Evolutionary conservation across 2,329 filamentous ascomycete genomes (phyloP), one percentile per base, ranked within the genome.

Genomic region (Scleromitrula shiraiana): DNA sequence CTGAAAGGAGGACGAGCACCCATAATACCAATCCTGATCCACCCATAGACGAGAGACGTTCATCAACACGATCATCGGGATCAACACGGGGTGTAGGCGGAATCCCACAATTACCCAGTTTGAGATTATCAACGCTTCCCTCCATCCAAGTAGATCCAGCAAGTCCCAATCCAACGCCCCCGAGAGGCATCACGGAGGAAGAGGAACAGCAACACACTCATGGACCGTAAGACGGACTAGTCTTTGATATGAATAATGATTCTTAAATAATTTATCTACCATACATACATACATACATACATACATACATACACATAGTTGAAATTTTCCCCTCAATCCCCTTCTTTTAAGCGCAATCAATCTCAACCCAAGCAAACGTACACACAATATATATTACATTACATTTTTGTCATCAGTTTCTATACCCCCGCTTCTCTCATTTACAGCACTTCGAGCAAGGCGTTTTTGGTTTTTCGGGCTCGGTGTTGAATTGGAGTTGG

Each of bases 121-220:
- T 81, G 54, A 68, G 70, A 40, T 65, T 80, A 26, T 58, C 62
- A 15, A 61, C 60, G 23, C 62, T 82, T 22, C 78, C 78, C 3
- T 71, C 74, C 54, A 82, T 82, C 58, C 71, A 80, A 22, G 73
- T 80, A 40, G 74, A 81, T 46, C 53, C 56, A n/a, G 57, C 47
- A 30, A 62, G 58, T 42, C 61, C 60, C 2, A 35, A 56, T 42
- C 61, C 60, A 2, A 35, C 20, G 38, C 17, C 45, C 10, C 20
- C 27, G 23, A 22, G 37, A 27, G 9, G 22, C 15, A 26, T 15
- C n/a, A 27, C 37, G 23, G 26, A 36, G 26, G 53, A 52, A 24
- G 42, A 44, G 35, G 38, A 5, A 1, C 35, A 44, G 35, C 33
- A 5, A 1, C 35, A 50, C 7, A 38, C 22, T 15, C 46, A 22